A percentile compares a stretch with the other conserved stretches of the same genome.
Conservation (phyloP, 108 stramenopile genomes). For the Nitzschia putrida region DNA sequence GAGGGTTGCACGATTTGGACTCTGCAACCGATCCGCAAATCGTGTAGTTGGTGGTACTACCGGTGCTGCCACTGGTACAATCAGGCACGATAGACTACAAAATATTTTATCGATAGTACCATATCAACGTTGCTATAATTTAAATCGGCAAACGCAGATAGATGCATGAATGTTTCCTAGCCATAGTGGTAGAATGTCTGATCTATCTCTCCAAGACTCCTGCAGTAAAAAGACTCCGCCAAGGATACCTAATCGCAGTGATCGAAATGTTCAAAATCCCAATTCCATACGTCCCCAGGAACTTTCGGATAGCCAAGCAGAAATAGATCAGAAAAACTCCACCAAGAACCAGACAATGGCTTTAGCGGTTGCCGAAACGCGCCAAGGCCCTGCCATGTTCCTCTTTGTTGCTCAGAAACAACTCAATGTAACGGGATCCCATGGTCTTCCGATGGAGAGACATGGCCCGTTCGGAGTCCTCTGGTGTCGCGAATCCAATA, state of each 20-base stretch:
- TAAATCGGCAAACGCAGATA: too few relatives aligned
- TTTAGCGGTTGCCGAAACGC: slow-evolving; percentile 72
- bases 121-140: too few relatives aligned
- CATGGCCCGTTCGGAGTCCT: slow-evolving; percentile 86
- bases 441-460: slow-evolving; percentile 82
- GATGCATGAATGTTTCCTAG: not conserved
- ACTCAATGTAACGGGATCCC: slow-evolving; percentile 93
- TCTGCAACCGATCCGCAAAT: too few relatives aligned
- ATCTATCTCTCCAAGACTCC: slow-evolving; percentile 1
- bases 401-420: slow-evolving; percentile 94
- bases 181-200: slow-evolving; percentile 10
- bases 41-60: too few relatives aligned
- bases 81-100: not conserved
- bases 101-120: not conserved
- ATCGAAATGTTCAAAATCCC: not conserved
- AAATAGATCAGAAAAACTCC: slow-evolving; percentile 3
- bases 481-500: slow-evolving; percentile 77
- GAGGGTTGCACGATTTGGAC: too few relatives aligned
- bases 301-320: not conserved
- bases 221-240: slow-evolving; percentile 50
- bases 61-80: not conserved
- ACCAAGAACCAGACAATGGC: not conserved
- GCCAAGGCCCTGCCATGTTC: slow-evolving; percentile 81
- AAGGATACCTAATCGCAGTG: slow-evolving; percentile 49
- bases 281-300: slow-evolving; percentile 2